Percentiles rank a stretch among this genome's conserved stretches.
These are phyloP conservation scores for Clonostachys solani DNA, from an alignment of 2,329 filamentous ascomycete genomes.

Conservation along the genomic window DNA sequence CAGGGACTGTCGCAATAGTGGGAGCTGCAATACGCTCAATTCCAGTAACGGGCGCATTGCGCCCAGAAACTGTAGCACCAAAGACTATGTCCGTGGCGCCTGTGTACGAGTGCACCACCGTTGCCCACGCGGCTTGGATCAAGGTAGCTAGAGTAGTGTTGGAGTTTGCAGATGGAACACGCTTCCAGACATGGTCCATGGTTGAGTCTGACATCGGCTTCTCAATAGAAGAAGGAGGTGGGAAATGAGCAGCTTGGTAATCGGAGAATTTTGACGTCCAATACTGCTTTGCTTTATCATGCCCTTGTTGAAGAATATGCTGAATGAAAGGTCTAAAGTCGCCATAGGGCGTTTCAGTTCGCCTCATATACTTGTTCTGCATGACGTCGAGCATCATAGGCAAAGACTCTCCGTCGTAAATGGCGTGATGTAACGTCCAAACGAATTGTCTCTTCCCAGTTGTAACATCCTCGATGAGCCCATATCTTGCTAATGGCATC, in stretches of 20 bases:
- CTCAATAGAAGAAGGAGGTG: too few species aligned
- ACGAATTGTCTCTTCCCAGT: slow-evolving; percentile 6
- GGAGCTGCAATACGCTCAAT: slow-evolving; percentile 12
- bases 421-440: slow-evolving; percentile 11
- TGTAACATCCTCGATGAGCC: slow-evolving; percentile 5
- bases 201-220: too few species aligned
- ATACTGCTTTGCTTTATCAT: too few species aligned
- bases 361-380: neutral
- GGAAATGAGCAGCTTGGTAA: neutral
- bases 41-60: slow-evolving; percentile 8
- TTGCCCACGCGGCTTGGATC: slow-evolving; percentile 5
- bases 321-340: too few species aligned
- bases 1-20: slow-evolving; percentile 13
- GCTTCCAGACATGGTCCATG: neutral
- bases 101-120: neutral
- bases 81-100: slow-evolving; percentile 1
- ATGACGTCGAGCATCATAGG: neutral
- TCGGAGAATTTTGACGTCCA: neutral
- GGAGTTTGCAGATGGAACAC: neutral
- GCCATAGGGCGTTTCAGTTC: too few species aligned
- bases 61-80: slow-evolving; percentile 9
- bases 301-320: too few species aligned
- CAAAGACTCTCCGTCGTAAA: slow-evolving; percentile 10
- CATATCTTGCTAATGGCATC: slow-evolving; percentile 9
- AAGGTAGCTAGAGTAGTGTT: slow-evolving; percentile 10